Base-by-base conservation (phyloP, 1,139 yeast species). In the Magnusiomyces tetraspermus region DNA sequence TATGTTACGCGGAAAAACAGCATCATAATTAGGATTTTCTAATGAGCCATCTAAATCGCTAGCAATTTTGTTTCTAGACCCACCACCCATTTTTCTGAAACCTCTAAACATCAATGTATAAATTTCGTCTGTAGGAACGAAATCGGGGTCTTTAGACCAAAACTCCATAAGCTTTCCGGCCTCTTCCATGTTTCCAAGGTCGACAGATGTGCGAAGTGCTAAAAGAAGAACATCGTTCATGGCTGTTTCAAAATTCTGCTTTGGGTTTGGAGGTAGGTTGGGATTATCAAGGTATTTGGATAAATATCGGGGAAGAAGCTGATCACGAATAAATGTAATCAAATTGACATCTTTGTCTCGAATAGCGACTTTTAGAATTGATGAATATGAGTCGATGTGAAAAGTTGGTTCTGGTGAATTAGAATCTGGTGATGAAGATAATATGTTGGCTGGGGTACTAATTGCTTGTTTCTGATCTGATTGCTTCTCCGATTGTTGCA, bases 121-220 rank as follows among this genome's bases (percentile, higher is more conserved):
- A 6, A 56, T 50, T 8, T 56, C 41, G 21, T 48, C 48, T 33
- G 53, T 51, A 1, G 63, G 64, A 21, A 50, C 46, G 22, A 50
- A 6, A 23, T 44, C 19, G 57, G 46, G 1, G 59, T 58, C 24
- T 56, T 57, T 30, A 58, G 54, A 2, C 57, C 62, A 59, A 28
- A 53, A 49, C 28, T 63, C 61, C 51, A 57, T 60, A n/a, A 63
- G 54, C 1, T 51, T 49, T 5, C 58, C 56, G 1, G 63, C 63
- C 3, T 58, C 57, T 5, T 52, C 51, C 46, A 62, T 55, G n/a
- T 63, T 61, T 19, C 61, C 65, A 28, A 57, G 33, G 28, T 62
- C 61, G 15, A 60, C 53, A 1, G 62, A 62, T 8, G 61, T 53
- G 23, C 55, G 48, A 38, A 63, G 47, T 2, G 60, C 52, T 22